Conservation (phyloP, 1,139 yeast species). For the Saccharomyces hybrid region DNA sequence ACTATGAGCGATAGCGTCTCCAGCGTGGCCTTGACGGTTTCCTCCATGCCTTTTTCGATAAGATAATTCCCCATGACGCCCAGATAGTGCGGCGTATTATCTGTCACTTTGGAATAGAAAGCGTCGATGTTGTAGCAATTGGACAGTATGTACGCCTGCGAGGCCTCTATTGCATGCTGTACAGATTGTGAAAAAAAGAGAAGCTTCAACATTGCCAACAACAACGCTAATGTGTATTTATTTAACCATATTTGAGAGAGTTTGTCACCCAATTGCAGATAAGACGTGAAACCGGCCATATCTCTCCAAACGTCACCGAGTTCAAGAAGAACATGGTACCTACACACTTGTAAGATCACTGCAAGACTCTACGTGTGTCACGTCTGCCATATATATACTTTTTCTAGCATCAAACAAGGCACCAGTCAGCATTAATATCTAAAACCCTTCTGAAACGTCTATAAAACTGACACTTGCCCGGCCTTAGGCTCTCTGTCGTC, state of each 20-base stretch:
- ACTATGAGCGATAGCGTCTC: slow-evolving; percentile 38
- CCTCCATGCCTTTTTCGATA: slow-evolving; percentile 40
- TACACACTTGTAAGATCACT: not conserved
- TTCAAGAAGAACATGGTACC: not conserved
- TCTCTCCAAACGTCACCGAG: not conserved
- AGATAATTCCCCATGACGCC: slow-evolving; percentile 47
- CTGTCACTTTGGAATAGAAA: slow-evolving; percentile 35
- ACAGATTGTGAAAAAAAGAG: slow-evolving; percentile 42
- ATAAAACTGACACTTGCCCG: not conserved
- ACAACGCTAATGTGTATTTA: slow-evolving; percentile 41
- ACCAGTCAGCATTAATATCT: not conserved
- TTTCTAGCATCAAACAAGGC: not conserved
- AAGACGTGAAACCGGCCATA: slow-evolving; percentile 19
- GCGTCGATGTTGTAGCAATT: slow-evolving; percentile 43
- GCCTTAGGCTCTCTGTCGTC: not conserved
- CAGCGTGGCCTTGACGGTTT: slow-evolving; percentile 40
- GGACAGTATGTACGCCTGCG: slow-evolving; percentile 33
- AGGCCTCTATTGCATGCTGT: slow-evolving; percentile 33
- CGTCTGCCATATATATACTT: not conserved
- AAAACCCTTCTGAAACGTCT: not conserved
- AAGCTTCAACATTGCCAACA: slow-evolving; percentile 44
- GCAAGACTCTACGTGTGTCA: not conserved
- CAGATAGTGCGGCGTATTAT: slow-evolving; percentile 49
- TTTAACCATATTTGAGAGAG: slow-evolving; percentile 55
- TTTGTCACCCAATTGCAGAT: slow-evolving; percentile 39